Base-by-base conservation (phyloP, 768 basidiomycete species). In the Phanerodontia chrysosporium region DNA sequence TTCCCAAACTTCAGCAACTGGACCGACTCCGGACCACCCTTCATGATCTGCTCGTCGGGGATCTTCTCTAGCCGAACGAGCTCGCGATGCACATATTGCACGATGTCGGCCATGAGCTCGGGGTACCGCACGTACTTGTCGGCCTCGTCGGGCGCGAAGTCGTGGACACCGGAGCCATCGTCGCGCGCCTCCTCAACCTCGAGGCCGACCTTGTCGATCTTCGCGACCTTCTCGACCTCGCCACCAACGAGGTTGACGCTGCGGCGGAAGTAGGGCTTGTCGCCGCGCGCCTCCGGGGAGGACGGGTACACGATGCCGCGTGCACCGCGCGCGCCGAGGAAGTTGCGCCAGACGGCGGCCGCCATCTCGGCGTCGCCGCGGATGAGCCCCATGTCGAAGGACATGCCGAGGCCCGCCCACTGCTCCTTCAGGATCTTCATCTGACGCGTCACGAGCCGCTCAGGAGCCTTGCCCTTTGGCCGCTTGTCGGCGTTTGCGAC, bases 371-470 rank as follows among this genome's bases (percentile, higher is more conserved):
- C 78, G 69, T 98, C 95, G 24, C 86, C 84, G 48, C 77, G 79
- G 4, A 87, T 80, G 30, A 95, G 79, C 1, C 83, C 89, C 14
- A 95, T 73, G 70, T 97, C 94, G 65, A 94, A 81, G 2, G 87
- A 80, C 63, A 95, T 77, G 18, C 84, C 83, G 63, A 93, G 76
- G 1, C 95, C 95, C 5, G 85, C 81, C 89, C 90, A 95, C 69
- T 96, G 94, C 70, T 96, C 91, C 62, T 88, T 88, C 77, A 95
- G 85, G 53, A 92, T 89, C 70, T 89, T 90, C 91, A 98, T 89
- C 72, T 96, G 93, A 46, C 85, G 83, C 46, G 84, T 84, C 44
- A 98, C 86, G 36, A 94, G 80, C 2, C 85, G 73, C 67, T 95
- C 92, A 3, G 91, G 90, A 0, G 87, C 89, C 44, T 80, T 77